Percentiles rank a stretch among this genome's conserved stretches.
These are phyloP conservation scores for Rhodomyrtus psidioides DNA, from an alignment of 441 rosid genomes.

Conservation along the genomic window DNA sequence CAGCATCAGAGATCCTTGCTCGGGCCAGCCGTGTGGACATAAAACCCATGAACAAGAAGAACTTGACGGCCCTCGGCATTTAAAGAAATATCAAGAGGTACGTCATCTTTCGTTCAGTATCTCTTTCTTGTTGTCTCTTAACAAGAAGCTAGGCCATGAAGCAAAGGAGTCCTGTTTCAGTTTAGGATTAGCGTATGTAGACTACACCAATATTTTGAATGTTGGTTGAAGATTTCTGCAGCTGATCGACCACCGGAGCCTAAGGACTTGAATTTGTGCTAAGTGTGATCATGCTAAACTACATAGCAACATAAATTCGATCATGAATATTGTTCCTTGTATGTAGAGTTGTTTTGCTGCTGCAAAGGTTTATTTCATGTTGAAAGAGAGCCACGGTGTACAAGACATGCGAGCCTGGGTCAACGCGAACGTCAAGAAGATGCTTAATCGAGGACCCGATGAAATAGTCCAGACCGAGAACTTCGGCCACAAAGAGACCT, in stretches of 20 bases:
- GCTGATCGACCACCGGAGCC: not conserved
- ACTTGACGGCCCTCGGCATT: slow-evolving; percentile 21
- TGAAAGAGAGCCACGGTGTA: slow-evolving; percentile 21
- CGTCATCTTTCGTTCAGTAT: rapidly evolving
- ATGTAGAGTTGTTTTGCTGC: slow-evolving; percentile 18
- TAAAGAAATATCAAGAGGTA: slow-evolving; percentile 1
- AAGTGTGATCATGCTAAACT: not conserved
- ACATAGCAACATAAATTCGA: no score
- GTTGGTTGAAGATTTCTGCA: not conserved
- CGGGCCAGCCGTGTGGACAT: slow-evolving; percentile 10
- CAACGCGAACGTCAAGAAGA: not conserved
- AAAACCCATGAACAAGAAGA: slow-evolving; percentile 16
- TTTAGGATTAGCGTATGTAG: not conserved
- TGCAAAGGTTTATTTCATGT: slow-evolving; percentile 25
- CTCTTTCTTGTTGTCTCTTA: not conserved
- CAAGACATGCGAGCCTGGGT: slow-evolving; percentile 16
- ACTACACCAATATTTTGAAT: not conserved
- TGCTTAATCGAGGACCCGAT: not conserved
- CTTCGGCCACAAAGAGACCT: not conserved
- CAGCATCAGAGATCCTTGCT: slow-evolving; percentile 10
- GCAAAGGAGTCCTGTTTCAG: not conserved
- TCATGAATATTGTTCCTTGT: not conserved
- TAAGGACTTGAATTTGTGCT: not conserved
- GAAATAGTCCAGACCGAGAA: not conserved
- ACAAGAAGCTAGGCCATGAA: not conserved